These are phyloP conservation scores for Skeletonema potamos DNA, from an alignment of 108 stramenopile genomes.

Conservation along the genomic window DNA sequence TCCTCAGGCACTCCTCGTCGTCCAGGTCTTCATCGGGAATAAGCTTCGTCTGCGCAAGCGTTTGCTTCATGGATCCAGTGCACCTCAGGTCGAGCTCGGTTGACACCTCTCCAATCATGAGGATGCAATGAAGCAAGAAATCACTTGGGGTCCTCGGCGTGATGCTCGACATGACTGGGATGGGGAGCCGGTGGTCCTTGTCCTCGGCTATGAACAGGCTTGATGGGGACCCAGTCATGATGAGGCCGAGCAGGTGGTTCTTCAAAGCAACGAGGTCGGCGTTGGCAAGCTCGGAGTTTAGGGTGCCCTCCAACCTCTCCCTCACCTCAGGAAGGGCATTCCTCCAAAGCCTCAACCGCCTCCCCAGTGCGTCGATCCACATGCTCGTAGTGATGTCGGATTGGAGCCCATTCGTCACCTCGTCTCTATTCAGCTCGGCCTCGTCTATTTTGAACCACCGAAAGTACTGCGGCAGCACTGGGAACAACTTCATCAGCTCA, in stretches of 20 bases:
- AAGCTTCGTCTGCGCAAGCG: not conserved
- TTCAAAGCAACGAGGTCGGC: not conserved
- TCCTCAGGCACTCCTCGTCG: not conserved
- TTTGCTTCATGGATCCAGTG: not conserved
- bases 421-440: not conserved
- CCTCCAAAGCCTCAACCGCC: not conserved
- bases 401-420: not conserved
- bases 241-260: not conserved
- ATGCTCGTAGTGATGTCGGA: not conserved
- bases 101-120: not conserved
- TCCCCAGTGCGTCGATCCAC: constrained; percentile 5
- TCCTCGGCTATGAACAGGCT: not conserved
- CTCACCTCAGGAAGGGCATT: constrained; percentile 4
- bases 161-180: not conserved
- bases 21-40: not conserved
- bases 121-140: not conserved
- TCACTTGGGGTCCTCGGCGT: not conserved
- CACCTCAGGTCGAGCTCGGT: not conserved
- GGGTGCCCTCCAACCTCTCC: not conserved
- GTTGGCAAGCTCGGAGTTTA: not conserved
- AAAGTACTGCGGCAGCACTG: constrained; percentile 4
- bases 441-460: constrained; percentile 18
- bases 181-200: not conserved
- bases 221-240: not conserved
- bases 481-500: constrained; percentile 10